Conservation (phyloP, 306 rosid genomes). For the Clitoria ternatea region DNA sequence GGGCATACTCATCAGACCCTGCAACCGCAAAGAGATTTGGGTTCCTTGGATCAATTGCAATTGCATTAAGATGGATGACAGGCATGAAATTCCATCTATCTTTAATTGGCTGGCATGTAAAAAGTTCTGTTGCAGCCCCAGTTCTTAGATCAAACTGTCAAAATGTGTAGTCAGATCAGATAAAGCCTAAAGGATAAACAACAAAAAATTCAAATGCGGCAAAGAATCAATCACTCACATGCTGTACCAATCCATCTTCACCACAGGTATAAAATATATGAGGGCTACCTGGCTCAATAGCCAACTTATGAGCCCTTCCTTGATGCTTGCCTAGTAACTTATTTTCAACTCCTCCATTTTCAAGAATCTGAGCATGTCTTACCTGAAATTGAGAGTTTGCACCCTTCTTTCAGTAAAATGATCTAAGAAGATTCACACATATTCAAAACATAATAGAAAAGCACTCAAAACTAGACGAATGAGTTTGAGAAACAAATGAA, state of each 20-base stretch:
- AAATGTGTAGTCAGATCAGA: conserved; percentile 25
- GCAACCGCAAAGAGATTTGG: conserved; percentile 88
- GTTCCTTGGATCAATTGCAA: conserved; percentile 92
- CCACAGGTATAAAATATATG: conserved; percentile 87
- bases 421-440: background rate
- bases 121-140: conserved; percentile 60
- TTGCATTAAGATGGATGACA: conserved; percentile 64
- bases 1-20: conserved; percentile 77
- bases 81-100: conserved; percentile 44
- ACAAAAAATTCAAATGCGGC: background rate
- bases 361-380: conserved; percentile 68
- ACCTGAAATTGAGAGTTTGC: conserved; percentile 53
- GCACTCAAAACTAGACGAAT: background rate
- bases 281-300: conserved; percentile 96
- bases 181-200: background rate
- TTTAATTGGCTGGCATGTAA: conserved; percentile 62
- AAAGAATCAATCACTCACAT: conserved; percentile 57
- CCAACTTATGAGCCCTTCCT: conserved; percentile 89
- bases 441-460: background rate
- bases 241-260: conserved; percentile 94
- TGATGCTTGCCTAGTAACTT: conserved; percentile 55
- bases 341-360: conserved; percentile 51
- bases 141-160: conserved; percentile 90
- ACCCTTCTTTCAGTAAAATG: conserved; percentile 11
- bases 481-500: background rate